phyloP scores from a whole-genome alignment of 192 early-diverging fungal genomes.

The Phlyctochytrium arcticum region DNA sequence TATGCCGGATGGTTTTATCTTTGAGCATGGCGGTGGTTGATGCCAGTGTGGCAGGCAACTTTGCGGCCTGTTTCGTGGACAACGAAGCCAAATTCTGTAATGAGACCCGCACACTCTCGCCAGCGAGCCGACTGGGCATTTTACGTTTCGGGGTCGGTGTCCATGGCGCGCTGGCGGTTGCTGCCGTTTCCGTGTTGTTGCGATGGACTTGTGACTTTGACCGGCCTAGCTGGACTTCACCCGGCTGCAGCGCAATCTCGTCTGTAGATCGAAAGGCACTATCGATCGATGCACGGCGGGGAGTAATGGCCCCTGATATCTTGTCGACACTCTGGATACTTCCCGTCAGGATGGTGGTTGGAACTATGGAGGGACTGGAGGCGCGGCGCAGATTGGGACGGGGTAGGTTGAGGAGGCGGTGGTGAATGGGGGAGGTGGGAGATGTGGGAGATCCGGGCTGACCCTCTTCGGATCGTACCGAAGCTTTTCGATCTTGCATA shows the following conservation, averaged over 20 bases:
- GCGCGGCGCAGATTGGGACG: constrained; percentile 6
- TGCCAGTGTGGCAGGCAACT: constrained; percentile 5
- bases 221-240: no score
- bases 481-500: no score
- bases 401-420: no score
- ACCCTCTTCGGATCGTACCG: no score
- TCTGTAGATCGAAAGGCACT: not conserved
- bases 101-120: constrained; percentile 2
- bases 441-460: no score
- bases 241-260: no score
- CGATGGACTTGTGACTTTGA: no score
- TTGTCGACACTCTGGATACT: not conserved
- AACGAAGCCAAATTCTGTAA: constrained; percentile 4
- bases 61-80: not conserved
- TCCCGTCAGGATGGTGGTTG: not conserved
- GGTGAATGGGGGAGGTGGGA: no score
- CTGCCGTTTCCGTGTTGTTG: no score
- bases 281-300: constrained; percentile 15
- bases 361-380: constrained; percentile 12
- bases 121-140: not conserved
- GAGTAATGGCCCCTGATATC: not conserved
- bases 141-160: not conserved
- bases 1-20: constrained; percentile 17
- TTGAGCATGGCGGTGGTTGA: constrained; percentile 12
- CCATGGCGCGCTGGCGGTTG: not conserved